Conservation (phyloP, 768 basidiomycete species). For the Amanita muscaria region DNA sequence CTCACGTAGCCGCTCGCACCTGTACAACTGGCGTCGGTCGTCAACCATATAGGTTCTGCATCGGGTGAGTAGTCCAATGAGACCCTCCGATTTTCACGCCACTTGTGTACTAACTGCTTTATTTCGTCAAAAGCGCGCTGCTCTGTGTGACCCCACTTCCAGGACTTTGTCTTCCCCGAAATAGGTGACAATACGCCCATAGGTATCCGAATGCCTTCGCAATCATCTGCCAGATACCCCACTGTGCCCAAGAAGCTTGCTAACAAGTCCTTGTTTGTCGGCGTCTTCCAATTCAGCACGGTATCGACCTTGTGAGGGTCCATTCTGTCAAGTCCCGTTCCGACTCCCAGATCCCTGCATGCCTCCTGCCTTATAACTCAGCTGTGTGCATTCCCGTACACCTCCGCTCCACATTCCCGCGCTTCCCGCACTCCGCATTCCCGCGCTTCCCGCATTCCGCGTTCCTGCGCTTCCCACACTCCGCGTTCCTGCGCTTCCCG, state of each 20-base stretch:
- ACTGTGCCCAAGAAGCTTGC: slow-evolving; percentile 27
- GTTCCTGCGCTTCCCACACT: too few species aligned
- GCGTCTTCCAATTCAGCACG: slow-evolving; percentile 20
- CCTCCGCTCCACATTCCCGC: too few species aligned
- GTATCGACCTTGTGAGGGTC: slow-evolving; percentile 31
- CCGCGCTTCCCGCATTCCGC: too few species aligned
- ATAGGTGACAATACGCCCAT: slow-evolving; percentile 19
- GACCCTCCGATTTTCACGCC: slow-evolving; percentile 13
- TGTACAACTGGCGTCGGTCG: slow-evolving; percentile 23
- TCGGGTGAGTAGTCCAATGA: slow-evolving; percentile 14
- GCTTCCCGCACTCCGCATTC: too few species aligned
- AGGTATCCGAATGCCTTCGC: slow-evolving; percentile 18
- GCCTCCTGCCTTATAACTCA: too few species aligned
- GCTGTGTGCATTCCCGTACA: too few species aligned
- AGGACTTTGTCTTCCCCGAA: slow-evolving; percentile 15
- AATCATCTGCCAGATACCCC: slow-evolving; percentile 24
- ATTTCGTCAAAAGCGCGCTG: slow-evolving; percentile 27
- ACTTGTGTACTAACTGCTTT: slow-evolving; percentile 15
- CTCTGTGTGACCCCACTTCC: slow-evolving; percentile 16
- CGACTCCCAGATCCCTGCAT: too few species aligned
- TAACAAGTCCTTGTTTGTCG: slow-evolving; percentile 20
- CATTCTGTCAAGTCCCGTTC: too few species aligned
- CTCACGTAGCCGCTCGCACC: slow-evolving; percentile 19
- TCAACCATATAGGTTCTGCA: slow-evolving; percentile 19
- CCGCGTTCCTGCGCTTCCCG: too few species aligned